Evolutionary conservation across 1,284 basidiomycete genomes (phyloP).

Genomic region (Pyrrhoderma noxium): DNA sequence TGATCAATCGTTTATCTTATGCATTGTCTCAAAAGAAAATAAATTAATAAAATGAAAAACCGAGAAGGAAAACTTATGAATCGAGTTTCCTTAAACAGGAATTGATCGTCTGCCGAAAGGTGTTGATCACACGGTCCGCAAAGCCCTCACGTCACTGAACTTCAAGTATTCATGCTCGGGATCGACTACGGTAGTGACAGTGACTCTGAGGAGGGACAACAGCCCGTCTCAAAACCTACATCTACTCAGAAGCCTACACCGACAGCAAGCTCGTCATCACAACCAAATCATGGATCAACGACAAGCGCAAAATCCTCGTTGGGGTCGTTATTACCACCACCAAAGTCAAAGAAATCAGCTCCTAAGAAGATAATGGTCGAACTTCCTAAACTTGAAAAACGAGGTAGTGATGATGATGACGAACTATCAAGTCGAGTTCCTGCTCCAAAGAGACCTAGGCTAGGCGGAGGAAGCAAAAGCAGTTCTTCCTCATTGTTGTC

Average conservation of each 20-base stretch:
- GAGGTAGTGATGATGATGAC: constrained; percentile 26
- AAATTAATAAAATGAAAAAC: no score
- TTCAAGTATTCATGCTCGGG: constrained; percentile 49
- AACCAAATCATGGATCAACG: constrained; percentile 12
- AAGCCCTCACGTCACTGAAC: no score
- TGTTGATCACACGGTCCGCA: no score
- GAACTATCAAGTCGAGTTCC: constrained; percentile 38
- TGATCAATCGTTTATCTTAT: no score
- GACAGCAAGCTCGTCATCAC: constrained; percentile 29
- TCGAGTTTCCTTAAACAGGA: no score
- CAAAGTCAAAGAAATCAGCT: constrained; percentile 32
- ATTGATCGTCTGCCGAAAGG: no score
- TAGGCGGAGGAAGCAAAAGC: constrained; percentile 39
- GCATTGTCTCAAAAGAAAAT: no score
- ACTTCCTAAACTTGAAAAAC: constrained; percentile 45
- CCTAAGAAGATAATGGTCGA: constrained; percentile 64
- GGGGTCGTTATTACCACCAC: constrained; percentile 29
- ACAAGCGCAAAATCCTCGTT: constrained; percentile 26
- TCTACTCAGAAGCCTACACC: constrained; percentile 14
- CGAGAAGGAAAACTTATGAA: no score
- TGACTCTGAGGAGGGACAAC: constrained; percentile 34
- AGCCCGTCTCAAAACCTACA: constrained; percentile 5
- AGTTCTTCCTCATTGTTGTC: constrained; percentile 59
- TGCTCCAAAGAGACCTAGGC: constrained; percentile 50
- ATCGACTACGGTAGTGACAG: constrained; percentile 61